Evolutionary conservation across 148 eudicot species (phyloP), one percentile per base, ranked within the genome.

Genomic region (Diospyros lotus): DNA sequence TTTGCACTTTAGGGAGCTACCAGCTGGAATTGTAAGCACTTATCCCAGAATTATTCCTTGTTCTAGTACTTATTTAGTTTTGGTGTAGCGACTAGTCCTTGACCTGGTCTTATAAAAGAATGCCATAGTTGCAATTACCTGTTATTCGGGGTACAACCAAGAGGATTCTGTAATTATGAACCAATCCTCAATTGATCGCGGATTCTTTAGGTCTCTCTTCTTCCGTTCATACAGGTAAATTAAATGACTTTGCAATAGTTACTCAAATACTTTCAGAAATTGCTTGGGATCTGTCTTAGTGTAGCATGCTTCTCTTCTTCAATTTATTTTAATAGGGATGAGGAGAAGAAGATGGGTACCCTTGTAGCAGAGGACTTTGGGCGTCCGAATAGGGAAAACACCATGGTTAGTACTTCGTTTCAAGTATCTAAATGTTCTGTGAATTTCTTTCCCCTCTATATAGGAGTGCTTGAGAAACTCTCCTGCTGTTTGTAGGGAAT

Each of bases 91-190:
- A 55, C 64, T 66, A 52, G 54, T 9, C 12, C 70, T 75, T 18
- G 17, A 64, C 62, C 65, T 65, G 69, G 51, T 74, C 44, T 39
- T n/a, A 39, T 51, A 43, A 68, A 53, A 87, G 92, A 94, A 94
- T 78, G 98, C 97, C 43, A 90, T 92, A 73, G 98, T 90, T 54
- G 96, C 97, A 61, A 94, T 94, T 70, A 83, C 97, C 40, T 94
- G 97, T 80, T 94, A 92, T 77, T 94, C 98, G 44, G 98, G 98
- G 13, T 94, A 92, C 76, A 94, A 94, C 72, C 98, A 94, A 83
- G 97, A 94, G 82, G 98, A 94, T 80, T 94, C 98, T 54, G 88
- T 94, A 43, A 94, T 94, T n/a, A 94, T 94, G 98, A 92, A 92
- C 76, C 98, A 94, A 69, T 94, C 98, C 39, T 85, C 97, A 43